Evolutionary conservation across 176 grass and related monocot species (phyloP).

Genomic region (Rhipidocladum racemiflorum): DNA sequence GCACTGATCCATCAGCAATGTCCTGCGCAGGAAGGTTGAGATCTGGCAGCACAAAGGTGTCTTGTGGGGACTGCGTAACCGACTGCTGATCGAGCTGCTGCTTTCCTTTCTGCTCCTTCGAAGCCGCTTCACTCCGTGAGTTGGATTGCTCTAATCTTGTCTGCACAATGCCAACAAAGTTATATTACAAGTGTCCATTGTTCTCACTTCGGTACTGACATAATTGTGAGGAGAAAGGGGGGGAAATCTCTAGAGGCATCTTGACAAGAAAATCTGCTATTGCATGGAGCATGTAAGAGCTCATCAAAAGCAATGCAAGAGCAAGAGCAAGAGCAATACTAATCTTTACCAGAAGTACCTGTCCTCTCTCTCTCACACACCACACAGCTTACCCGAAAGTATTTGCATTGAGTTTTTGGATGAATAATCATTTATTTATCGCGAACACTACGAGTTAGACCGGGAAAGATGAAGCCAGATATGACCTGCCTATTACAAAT

Average conservation of each 20-base stretch:
- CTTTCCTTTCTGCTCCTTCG: conserved; percentile 42
- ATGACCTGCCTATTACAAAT: not conserved
- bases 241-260: not conserved
- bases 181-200: conserved; percentile 6
- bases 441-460: not conserved
- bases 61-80: not conserved
- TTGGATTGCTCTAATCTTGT: conserved; percentile 32
- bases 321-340: no score
- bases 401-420: not conserved
- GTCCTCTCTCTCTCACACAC: not conserved
- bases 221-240: not conserved
- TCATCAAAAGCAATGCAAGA: not conserved
- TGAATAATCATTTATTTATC: not conserved
- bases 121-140: not conserved
- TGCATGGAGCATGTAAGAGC: not conserved
- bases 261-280: not conserved
- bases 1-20: conserved; percentile 29
- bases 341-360: not conserved
- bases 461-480: not conserved
- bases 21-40: conserved; percentile 50
- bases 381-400: not conserved
- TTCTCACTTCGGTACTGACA: not conserved
- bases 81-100: conserved; percentile 13
- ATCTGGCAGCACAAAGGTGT: conserved; percentile 45
- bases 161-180: conserved; percentile 27